Evolutionary conservation across 169 alveolate genomes (phyloP).

Genomic region (Cystoisospora suis): DNA sequence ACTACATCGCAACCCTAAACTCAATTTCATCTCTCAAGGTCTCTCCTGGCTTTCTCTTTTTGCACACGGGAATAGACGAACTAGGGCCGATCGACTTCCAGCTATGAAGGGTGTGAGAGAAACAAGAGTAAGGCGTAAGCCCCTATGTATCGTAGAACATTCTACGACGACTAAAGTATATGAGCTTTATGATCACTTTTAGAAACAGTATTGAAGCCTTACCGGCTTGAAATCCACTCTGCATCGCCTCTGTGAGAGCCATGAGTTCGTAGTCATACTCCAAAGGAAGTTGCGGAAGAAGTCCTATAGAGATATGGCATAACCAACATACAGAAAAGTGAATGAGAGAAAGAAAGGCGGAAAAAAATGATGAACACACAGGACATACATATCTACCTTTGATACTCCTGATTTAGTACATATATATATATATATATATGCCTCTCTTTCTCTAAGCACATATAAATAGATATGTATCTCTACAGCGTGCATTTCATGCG

Average conservation of each 20-base stretch:
- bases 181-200: too few relatives aligned
- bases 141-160: too few relatives aligned
- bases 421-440: background rate
- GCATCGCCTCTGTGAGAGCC: constrained; percentile 19
- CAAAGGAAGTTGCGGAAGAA: background rate
- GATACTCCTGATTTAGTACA: background rate
- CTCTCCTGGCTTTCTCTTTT: too few relatives aligned
- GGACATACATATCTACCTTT: background rate
- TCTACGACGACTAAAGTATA: too few relatives aligned
- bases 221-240: background rate
- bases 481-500: background rate
- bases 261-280: background rate
- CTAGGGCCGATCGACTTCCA: too few relatives aligned
- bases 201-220: background rate
- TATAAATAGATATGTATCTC: background rate
- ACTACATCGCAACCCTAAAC: too few relatives aligned
- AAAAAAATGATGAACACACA: background rate
- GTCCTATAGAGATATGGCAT: background rate
- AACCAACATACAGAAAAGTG: background rate
- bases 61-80: too few relatives aligned
- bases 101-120: too few relatives aligned
- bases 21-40: too few relatives aligned
- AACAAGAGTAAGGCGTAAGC: too few relatives aligned
- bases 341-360: background rate
- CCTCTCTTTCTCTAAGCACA: background rate